Percentiles rank a stretch among this genome's conserved stretches.
These are phyloP conservation scores for Cladobotryum protrusum DNA, from an alignment of 2,329 filamentous ascomycete genomes.

Conservation along the genomic window DNA sequence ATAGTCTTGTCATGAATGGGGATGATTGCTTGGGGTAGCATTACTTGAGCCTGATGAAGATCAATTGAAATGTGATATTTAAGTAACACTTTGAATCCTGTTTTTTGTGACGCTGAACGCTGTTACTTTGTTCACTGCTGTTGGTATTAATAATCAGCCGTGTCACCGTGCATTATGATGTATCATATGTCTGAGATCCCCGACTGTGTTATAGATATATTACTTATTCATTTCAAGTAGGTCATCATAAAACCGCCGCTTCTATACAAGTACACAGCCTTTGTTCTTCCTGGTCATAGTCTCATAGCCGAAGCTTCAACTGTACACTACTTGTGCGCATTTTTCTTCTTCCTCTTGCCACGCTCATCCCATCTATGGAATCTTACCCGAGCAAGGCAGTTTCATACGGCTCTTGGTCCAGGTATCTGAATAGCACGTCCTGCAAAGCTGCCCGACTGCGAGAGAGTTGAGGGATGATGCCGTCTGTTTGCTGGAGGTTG, in stretches of 20 bases:
- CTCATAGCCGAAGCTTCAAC: too few species aligned
- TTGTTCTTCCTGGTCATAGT: too few species aligned
- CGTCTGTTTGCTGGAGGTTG: conserved; percentile 49
- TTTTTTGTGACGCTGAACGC: neutral
- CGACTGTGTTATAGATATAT: too few species aligned
- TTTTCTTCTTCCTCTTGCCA: too few species aligned
- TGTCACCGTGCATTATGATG: too few species aligned
- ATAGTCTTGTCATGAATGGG: conserved; percentile 2
- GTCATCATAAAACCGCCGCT: too few species aligned
- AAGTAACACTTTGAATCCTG: neutral
- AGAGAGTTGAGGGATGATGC: conserved; percentile 42
- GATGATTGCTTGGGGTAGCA: neutral
- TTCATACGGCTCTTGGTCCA: conserved; percentile 42
- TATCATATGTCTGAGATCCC: too few species aligned
- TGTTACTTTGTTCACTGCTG: neutral
- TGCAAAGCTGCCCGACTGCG: conserved; percentile 45
- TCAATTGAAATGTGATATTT: conserved; percentile 2
- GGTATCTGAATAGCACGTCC: conserved; percentile 39
- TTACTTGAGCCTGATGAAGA: neutral
- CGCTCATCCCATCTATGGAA: neutral
- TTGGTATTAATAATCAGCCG: too few species aligned
- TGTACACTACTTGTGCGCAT: too few species aligned
- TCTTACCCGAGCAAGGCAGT: conserved; percentile 37
- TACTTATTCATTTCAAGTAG: too few species aligned
- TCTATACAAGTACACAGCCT: too few species aligned